phyloP scores from a whole-genome alignment of 495 filamentous ascomycete species.

The Hypoxylon rickii region DNA sequence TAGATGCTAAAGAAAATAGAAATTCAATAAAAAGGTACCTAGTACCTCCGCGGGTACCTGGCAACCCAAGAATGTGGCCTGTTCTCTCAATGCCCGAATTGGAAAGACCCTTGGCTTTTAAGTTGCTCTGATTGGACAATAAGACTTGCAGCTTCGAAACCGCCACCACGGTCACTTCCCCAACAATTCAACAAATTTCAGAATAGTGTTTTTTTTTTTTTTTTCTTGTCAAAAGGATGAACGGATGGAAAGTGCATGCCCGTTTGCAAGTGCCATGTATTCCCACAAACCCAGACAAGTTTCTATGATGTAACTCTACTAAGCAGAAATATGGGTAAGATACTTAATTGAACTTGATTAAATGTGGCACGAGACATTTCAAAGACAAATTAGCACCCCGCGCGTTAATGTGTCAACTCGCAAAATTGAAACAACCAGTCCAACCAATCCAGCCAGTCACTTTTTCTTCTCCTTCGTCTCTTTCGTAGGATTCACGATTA shows the following conservation, averaged over 20 bases:
- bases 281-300: background rate
- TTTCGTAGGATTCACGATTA: too few relatives aligned
- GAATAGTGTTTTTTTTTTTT: slow-evolving; percentile 14
- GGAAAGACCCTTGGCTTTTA: slow-evolving; percentile 31
- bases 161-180: slow-evolving; percentile 34
- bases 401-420: slow-evolving; percentile 5
- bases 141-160: slow-evolving; percentile 26
- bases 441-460: too few relatives aligned
- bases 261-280: slow-evolving; percentile 1
- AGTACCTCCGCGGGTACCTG: background rate
- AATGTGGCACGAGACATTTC: background rate
- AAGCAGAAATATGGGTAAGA: slow-evolving; percentile 10
- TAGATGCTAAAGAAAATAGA: too few relatives aligned
- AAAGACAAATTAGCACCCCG: slow-evolving; percentile 7
- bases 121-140: slow-evolving; percentile 23
- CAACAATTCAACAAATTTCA: slow-evolving; percentile 47
- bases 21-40: slow-evolving; percentile 5
- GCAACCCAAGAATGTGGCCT: slow-evolving; percentile 12
- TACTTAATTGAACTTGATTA: slow-evolving; percentile 15
- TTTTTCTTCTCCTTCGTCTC: too few relatives aligned
- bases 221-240: too few relatives aligned
- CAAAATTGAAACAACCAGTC: too few relatives aligned
- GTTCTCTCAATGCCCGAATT: slow-evolving; percentile 24
- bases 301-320: slow-evolving; percentile 3
- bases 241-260: slow-evolving; percentile 3